phyloP scores from a whole-genome alignment of 257 asterid genomes.

The Solanum chaucha region DNA sequence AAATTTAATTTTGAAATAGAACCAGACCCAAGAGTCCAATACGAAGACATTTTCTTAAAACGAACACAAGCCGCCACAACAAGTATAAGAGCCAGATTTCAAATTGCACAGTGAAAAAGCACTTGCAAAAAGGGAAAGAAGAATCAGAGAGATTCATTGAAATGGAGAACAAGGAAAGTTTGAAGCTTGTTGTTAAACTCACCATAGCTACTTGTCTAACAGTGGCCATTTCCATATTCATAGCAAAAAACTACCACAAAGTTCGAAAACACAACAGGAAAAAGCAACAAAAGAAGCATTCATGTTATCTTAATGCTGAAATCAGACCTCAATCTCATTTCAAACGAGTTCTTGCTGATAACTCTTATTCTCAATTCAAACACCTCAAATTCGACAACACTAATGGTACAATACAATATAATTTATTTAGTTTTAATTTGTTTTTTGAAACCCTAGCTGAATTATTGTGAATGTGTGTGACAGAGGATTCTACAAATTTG shows the following conservation, averaged over 20 bases:
- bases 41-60: neutral
- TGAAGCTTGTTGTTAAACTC: conserved; percentile 33
- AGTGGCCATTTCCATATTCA: conserved; percentile 38
- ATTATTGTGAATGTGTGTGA: neutral
- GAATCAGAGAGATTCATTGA: neutral
- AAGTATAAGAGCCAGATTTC: neutral
- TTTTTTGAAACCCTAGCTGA: neutral
- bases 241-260: conserved; percentile 20
- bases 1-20: neutral
- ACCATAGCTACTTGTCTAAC: conserved; percentile 39
- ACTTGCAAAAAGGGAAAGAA: neutral
- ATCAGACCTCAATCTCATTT: conserved; percentile 61
- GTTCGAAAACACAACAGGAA: conserved; percentile 7
- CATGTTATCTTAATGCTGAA: conserved; percentile 54
- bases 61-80: neutral
- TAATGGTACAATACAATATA: conserved; percentile 20
- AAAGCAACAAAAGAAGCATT: neutral
- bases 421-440: neutral
- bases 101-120: neutral
- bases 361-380: conserved; percentile 71
- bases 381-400: conserved; percentile 40
- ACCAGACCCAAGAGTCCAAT: neutral
- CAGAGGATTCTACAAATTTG: conserved; percentile 41
- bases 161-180: conserved; percentile 24
- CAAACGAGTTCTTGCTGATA: conserved; percentile 72